Base-by-base conservation (phyloP, 768 basidiomycete genomes). In the Rhizopogon vulgaris region DNA sequence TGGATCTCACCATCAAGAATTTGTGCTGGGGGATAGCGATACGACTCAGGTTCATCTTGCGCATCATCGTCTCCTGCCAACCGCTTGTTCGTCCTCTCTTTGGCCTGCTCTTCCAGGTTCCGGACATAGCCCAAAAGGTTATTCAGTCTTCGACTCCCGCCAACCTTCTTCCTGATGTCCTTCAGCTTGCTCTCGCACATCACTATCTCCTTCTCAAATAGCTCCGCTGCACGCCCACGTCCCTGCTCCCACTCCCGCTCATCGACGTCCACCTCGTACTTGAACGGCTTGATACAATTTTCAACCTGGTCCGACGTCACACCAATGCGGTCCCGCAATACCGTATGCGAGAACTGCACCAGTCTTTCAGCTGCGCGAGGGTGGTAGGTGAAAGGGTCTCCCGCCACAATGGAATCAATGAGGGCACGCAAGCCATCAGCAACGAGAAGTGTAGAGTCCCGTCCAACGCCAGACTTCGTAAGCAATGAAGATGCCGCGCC, bases 271-370 rank as follows among this genome's bases (percentile, higher is more conserved):
- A 98, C 85, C 63, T 98, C 95, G 63, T 96, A 95, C 74, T 99
- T 99, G 79, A 83, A 97, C 27, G 95, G 96, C 71, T 99, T 99
- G 77, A 99, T 97, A 69, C 92, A 95, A 68, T 98, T 99, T 75
- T 99, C 96, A 14, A 99, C 95, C 71, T 98, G 95, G 66, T 99
- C 96, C 4, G 91, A 87, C n/a, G 96, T 93, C 51, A 95, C 71
- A 14, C 91, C 89, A 52, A 97, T 88, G 6, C 95, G 82, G 62
- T 98, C 95, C 53, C 95, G 79, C 48, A 99, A 71, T 63, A 99
- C 94, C 68, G 78, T 82, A 70, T 98, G 94, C 9, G 90, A 90
- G 66, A 97, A 96, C 62, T 95, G 79, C 52, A 90, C 81, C 54
- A 99, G 84, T 24, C 94, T 83, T 56, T 95, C 93, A 15, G 93